These are phyloP conservation scores for Trichoderma koningii DNA, from an alignment of 2,329 filamentous ascomycete genomes.

Conservation along the genomic window DNA sequence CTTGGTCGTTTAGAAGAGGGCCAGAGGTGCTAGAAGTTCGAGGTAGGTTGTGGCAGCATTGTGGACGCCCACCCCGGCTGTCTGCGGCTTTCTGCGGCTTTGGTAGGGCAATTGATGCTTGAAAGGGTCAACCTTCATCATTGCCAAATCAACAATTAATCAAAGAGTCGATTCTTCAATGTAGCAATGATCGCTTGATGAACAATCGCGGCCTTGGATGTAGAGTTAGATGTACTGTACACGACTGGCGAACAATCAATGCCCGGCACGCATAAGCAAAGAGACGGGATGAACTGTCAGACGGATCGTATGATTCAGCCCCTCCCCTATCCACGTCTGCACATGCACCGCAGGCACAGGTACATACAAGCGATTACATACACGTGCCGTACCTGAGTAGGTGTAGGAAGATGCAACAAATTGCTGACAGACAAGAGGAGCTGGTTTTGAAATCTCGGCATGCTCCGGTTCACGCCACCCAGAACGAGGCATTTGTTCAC, in stretches of 20 bases:
- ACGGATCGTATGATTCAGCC: background rate
- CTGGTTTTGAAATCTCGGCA: background rate
- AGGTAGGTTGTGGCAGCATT: background rate
- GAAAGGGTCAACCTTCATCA: background rate
- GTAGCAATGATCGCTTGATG: too few relatives aligned
- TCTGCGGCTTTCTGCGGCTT: constrained; percentile 15
- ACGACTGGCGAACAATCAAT: background rate
- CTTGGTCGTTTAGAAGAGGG: background rate
- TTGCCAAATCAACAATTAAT: too few relatives aligned
- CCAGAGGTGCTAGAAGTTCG: constrained; percentile 1
- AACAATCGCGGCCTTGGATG: background rate
- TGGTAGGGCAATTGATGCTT: background rate
- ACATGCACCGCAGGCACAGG: background rate
- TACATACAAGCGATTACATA: too few relatives aligned
- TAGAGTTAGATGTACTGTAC: background rate
- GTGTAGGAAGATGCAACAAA: background rate
- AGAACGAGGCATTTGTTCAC: constrained; percentile 11
- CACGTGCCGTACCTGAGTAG: background rate
- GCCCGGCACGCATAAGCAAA: too few relatives aligned
- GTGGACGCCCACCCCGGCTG: background rate
- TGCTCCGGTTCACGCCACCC: background rate
- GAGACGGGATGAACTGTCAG: background rate
- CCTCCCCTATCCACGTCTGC: background rate
- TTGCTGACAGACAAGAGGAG: background rate
- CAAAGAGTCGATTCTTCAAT: background rate